Base-by-base conservation (phyloP, 192 early-diverging fungal species). In the Thamnidium elegans region DNA sequence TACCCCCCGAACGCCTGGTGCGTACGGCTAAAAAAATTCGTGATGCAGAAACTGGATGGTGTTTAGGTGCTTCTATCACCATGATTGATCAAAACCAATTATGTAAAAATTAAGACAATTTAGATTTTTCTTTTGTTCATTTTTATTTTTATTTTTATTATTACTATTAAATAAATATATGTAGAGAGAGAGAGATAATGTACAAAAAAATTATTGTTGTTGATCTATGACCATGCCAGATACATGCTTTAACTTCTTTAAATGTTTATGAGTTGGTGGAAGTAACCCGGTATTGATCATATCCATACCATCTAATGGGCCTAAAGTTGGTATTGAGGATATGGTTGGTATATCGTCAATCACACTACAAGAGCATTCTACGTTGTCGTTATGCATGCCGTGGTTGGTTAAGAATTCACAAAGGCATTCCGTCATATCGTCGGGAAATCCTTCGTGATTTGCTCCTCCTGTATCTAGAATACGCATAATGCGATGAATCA, bases 21-120 rank as follows among this genome's bases (percentile, higher is more conserved):
- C 87, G 89, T 53, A 88, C 90, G 21, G 87, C 94, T 5, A 92
- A 95, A 72, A 96, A 97, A 82, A 94, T 99, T 58, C 83, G 88
- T 34, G 91, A 85, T 23, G 86, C 92, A 43, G 95, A 99, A 71
- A 95, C 93, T 15, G 97, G 97, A 11, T 99, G 97, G 97, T 93
- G 91, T 72, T 78, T 98, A 45, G 96, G 96, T 30, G 94, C 94
- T 20, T 86, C 94, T 20, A 89, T 98, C 58, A 84, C 90, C 23
- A 79, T 97, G 54, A 73, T 96, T 10, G 90, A 95, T 71, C 69
- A 64, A 26, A 58, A 67, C 21, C 14, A 53, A 17, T 55, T 66
- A 9, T 82, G 81, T 53, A 72, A 73, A 65, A 4, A 30, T 14
- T 54, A 64, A 62, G 46, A 50, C 9, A 62, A 48, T 47, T 9